Evolutionary conservation across 2,329 filamentous ascomycete genomes (phyloP).

Genomic region (Ploettnerulaceae sp.): DNA sequence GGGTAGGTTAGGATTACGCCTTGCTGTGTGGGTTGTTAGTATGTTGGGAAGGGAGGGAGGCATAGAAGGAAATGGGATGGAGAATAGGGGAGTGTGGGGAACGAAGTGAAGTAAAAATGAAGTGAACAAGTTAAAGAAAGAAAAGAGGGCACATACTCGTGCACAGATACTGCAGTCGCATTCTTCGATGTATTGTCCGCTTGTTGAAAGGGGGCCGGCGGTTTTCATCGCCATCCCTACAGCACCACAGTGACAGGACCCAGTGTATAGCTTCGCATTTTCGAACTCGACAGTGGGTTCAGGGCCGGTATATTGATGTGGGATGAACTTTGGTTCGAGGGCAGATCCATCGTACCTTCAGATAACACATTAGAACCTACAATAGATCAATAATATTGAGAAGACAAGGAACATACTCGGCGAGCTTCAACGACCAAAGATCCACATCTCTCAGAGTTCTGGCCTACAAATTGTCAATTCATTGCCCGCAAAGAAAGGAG

Average conservation of each 20-base stretch:
- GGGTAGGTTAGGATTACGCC: slow-evolving; percentile 13
- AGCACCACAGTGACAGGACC: slow-evolving; percentile 28
- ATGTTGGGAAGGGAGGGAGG: neutral
- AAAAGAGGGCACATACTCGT: slow-evolving; percentile 20
- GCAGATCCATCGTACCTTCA: slow-evolving; percentile 20
- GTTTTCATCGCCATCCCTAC: slow-evolving; percentile 23
- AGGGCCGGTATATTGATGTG: slow-evolving; percentile 11
- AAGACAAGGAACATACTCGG: slow-evolving; percentile 12
- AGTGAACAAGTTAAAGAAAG: too few species aligned
- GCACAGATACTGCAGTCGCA: slow-evolving; percentile 25
- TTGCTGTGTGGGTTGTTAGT: slow-evolving; percentile 1
- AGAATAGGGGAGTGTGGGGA: too few species aligned
- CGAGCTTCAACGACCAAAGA: slow-evolving; percentile 15
- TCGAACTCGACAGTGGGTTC: slow-evolving; percentile 16
- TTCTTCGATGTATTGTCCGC: slow-evolving; percentile 13
- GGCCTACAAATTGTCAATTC: slow-evolving; percentile 9
- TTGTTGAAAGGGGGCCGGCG: slow-evolving; percentile 3
- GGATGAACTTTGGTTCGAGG: slow-evolving; percentile 17
- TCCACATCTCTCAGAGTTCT: slow-evolving; percentile 20
- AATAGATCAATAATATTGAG: too few species aligned
- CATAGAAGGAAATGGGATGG: neutral
- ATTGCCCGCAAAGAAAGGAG: neutral
- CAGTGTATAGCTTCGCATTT: slow-evolving; percentile 22
- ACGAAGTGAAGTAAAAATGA: too few species aligned
- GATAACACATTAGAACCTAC: too few species aligned